phyloP scores from a whole-genome alignment of 1,284 basidiomycete genomes.

The Fomitiporia mediterranea region DNA sequence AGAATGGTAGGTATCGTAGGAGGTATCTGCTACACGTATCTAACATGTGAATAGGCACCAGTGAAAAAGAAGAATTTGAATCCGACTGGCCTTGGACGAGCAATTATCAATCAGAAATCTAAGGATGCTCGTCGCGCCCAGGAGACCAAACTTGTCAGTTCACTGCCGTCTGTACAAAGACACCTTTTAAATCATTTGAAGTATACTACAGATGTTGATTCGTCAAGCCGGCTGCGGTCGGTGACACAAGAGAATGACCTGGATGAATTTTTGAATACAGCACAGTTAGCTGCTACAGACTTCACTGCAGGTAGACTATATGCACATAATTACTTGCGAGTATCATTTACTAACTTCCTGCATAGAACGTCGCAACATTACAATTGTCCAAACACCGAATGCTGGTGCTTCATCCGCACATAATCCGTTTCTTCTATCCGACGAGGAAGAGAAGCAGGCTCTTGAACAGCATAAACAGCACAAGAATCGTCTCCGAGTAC shows the following conservation, averaged over 20 bases:
- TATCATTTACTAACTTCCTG: neutral
- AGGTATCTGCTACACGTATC: neutral
- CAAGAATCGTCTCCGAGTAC: slow-evolving; percentile 72
- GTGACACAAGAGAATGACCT: slow-evolving; percentile 96
- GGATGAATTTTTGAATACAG: slow-evolving; percentile 95
- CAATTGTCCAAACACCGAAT: slow-evolving; percentile 73
- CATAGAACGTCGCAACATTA: slow-evolving; percentile 86
- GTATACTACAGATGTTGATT: slow-evolving; percentile 78
- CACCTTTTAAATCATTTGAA: slow-evolving; percentile 34
- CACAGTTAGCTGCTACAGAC: slow-evolving; percentile 90
- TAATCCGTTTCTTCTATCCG: slow-evolving; percentile 86
- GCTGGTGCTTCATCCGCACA: slow-evolving; percentile 41
- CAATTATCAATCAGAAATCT: slow-evolving; percentile 84
- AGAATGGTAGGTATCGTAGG: slow-evolving; percentile 5
- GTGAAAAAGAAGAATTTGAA: slow-evolving; percentile 54
- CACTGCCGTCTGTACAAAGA: no score
- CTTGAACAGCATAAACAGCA: slow-evolving; percentile 71
- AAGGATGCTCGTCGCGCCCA: slow-evolving; percentile 74
- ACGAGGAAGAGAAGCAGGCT: slow-evolving; percentile 78
- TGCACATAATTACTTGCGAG: no score
- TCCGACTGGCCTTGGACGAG: slow-evolving; percentile 79
- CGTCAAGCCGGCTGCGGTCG: slow-evolving; percentile 73
- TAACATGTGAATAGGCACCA: slow-evolving; percentile 30
- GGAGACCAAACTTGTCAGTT: slow-evolving; percentile 72
- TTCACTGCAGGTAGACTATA: slow-evolving; percentile 84